Conservation (phyloP, 2,329 filamentous ascomycete species). For the Emmonsia crescens region DNA sequence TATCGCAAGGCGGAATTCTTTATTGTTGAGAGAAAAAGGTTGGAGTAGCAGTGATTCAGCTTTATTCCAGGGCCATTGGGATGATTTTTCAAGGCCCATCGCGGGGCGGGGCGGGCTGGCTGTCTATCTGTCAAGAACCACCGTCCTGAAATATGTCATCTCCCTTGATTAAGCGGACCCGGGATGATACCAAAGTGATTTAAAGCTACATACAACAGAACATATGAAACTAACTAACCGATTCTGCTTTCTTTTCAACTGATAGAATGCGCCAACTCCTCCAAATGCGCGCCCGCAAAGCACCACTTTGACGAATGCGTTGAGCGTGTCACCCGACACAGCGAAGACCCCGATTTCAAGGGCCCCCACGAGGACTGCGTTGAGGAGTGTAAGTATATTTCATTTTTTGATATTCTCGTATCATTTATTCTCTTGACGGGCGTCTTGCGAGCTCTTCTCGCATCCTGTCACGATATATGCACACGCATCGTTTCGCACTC, state of each 20-base stretch:
- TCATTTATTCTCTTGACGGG: background rate
- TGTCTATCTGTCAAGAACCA: background rate
- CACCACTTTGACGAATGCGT: conserved; percentile 98
- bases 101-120: background rate
- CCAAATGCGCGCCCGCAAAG: conserved; percentile 76
- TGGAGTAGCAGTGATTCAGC: background rate
- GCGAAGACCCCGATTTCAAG: conserved; percentile 60
- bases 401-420: background rate
- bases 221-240: background rate
- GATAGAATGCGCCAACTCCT: conserved; percentile 77
- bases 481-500: background rate
- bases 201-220: background rate
- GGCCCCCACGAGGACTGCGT: conserved; percentile 86
- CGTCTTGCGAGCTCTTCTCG: background rate
- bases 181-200: background rate
- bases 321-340: conserved; percentile 68
- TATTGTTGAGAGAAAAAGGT: background rate
- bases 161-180: too few species aligned
- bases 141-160: background rate
- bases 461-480: conserved; percentile 1
- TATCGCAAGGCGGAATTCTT: background rate
- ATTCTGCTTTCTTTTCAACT: background rate
- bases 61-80: background rate
- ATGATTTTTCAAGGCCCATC: background rate
- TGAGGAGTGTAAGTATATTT: conserved; percentile 77